phyloP scores from a whole-genome alignment of 2,329 filamentous ascomycete species.

The Aspergillus fumigatiaffinis region DNA sequence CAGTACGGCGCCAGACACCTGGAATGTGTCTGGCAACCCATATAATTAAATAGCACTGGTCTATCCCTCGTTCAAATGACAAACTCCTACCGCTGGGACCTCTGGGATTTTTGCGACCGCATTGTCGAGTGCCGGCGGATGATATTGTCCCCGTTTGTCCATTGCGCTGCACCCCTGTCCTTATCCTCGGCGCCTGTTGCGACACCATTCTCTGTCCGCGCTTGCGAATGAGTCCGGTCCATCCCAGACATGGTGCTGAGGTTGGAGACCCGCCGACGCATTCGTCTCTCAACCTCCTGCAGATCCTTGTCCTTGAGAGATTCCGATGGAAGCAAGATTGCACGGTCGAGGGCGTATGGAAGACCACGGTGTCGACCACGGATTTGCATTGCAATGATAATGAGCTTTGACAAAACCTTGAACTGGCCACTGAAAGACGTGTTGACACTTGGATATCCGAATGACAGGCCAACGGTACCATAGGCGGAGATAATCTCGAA shows the following conservation, averaged over 20 bases:
- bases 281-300: slow-evolving; percentile 46
- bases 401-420: slow-evolving; percentile 61
- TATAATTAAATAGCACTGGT: not conserved
- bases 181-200: slow-evolving; percentile 24
- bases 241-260: slow-evolving; percentile 28
- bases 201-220: slow-evolving; percentile 17
- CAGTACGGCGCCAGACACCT: not conserved
- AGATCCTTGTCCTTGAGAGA: slow-evolving; percentile 59
- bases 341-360: slow-evolving; percentile 65
- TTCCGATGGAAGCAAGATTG: slow-evolving; percentile 65
- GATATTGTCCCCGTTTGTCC: slow-evolving; percentile 16
- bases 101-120: slow-evolving; percentile 23
- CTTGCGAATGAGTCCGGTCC: slow-evolving; percentile 20
- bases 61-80: not conserved
- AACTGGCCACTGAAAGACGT: slow-evolving; percentile 83
- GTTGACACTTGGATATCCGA: slow-evolving; percentile 74
- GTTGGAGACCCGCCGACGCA: slow-evolving; percentile 37
- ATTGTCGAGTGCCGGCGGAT: slow-evolving; percentile 28
- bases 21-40: not conserved
- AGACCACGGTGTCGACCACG: slow-evolving; percentile 63
- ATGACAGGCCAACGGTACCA: slow-evolving; percentile 85
- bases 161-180: slow-evolving; percentile 17
- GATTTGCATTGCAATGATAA: slow-evolving; percentile 65
- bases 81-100: slow-evolving; percentile 13
- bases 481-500: slow-evolving; percentile 91